Conservation (phyloP, 495 filamentous ascomycete genomes). For the Daldinia vernicosa region DNA sequence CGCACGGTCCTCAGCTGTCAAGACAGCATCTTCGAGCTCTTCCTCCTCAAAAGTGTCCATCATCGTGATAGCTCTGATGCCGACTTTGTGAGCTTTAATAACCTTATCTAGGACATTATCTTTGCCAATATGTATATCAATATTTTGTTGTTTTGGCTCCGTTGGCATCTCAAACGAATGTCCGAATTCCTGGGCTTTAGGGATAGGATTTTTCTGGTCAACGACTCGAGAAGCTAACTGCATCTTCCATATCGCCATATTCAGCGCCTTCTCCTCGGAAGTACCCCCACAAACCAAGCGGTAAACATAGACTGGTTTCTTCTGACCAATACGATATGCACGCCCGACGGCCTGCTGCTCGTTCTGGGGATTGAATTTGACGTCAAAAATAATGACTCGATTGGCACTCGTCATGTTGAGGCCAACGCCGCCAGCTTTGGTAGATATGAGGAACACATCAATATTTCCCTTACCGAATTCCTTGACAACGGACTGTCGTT, state of each 20-base stretch:
- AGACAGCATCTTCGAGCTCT: conserved; percentile 46
- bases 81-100: conserved; percentile 47
- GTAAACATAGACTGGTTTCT: conserved; percentile 86
- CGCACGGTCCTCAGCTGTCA: conserved; percentile 49
- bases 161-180: conserved; percentile 69
- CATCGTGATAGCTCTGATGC: conserved; percentile 50
- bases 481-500: conserved; percentile 69
- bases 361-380: conserved; percentile 77
- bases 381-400: conserved; percentile 77
- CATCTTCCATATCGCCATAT: conserved; percentile 78
- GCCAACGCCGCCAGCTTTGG: conserved; percentile 80
- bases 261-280: conserved; percentile 75
- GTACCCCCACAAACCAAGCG: conserved; percentile 83
- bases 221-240: conserved; percentile 82
- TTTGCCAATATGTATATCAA: conserved; percentile 64
- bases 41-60: conserved; percentile 59
- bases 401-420: conserved; percentile 88
- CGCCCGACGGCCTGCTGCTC: conserved; percentile 92
- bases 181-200: conserved; percentile 59
- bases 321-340: conserved; percentile 86
- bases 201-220: conserved; percentile 78
- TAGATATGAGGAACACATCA: conserved; percentile 81
- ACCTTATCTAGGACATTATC: conserved; percentile 79
- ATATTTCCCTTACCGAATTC: conserved; percentile 66
- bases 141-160: conserved; percentile 59